Base-by-base conservation (phyloP, 768 basidiomycete species). In the Sarcodon sp. region DNA sequence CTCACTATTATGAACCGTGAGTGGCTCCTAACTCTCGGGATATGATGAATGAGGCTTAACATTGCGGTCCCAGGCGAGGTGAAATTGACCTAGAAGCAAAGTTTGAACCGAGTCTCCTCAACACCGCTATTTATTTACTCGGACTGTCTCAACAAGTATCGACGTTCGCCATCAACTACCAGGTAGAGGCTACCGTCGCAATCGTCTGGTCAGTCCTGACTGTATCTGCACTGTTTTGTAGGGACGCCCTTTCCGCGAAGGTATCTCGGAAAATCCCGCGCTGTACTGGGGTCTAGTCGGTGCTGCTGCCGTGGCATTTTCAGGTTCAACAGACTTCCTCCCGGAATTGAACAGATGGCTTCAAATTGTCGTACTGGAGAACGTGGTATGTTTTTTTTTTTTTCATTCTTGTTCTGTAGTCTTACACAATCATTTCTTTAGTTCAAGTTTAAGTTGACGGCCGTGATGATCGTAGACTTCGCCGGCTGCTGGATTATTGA, bases 81-180 rank as follows among this genome's bases (percentile, higher is more conserved):
- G 68, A 71, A 1, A 87, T 97, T 51, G 92, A 98, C 61, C 69
- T 99, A 35, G 94, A 97, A 47, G 94, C 93, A 47, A 93, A 96
- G 61, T 99, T 96, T 57, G 89, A 91, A 61, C 94, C 96, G 0
- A 88, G 81, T 54, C 68, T 99, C 44, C 71, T 99, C 50, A 99
- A 98, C 70, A 94, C 93, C 2, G 90, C 92, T 37, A 94, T 99
- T 58, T 99, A 93, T 67, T 79, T 98, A 31, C 73, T 99, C 46
- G 86, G 93, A 47, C 75, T 98, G 35, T 93, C 89, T 2, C 94
- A 99, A 62, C 96, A 99, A 64, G 94, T 99, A 1, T 98, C 94
- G 6, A 98, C 96, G 0, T 98, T 99, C 59, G 83, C 92, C 3
- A 91, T 98, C 69, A 99, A 99, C 69, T 99, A 93, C 76, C 90